phyloP scores from a whole-genome alignment of 2,329 filamentous ascomycete genomes.

The Penicillium sp. region DNA sequence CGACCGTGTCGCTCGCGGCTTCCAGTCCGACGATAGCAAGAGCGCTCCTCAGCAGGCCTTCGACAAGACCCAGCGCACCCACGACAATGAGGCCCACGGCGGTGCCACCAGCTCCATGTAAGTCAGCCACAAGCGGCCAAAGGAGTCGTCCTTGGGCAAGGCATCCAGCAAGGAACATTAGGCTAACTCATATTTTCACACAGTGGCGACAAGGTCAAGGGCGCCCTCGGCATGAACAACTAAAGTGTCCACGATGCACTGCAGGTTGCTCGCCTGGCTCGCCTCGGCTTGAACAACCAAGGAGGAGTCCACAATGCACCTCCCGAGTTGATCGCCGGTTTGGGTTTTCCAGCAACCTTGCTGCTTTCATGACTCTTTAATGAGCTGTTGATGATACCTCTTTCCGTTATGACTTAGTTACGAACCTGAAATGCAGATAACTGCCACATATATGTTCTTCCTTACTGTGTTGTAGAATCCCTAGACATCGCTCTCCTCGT shows the following conservation, averaged over 20 bases:
- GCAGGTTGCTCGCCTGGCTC: not conserved
- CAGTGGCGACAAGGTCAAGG: slow-evolving; percentile 50
- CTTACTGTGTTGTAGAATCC: not conserved
- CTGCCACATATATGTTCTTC: not conserved
- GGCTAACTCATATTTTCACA: slow-evolving; percentile 15
- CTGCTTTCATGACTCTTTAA: slow-evolving; percentile 22
- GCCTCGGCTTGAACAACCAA: too few relatives aligned
- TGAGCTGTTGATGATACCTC: slow-evolving; percentile 32
- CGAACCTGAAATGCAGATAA: not conserved
- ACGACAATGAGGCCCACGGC: slow-evolving; percentile 46
- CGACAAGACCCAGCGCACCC: slow-evolving; percentile 53
- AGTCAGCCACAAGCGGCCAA: slow-evolving; percentile 12
- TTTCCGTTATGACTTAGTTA: slow-evolving; percentile 11
- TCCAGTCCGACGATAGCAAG: slow-evolving; percentile 58
- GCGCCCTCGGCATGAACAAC: slow-evolving; percentile 43
- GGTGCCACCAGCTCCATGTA: slow-evolving; percentile 45
- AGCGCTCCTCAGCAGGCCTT: slow-evolving; percentile 54
- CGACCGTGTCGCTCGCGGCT: slow-evolving; percentile 57
- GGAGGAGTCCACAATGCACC: not conserved
- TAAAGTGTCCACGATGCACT: slow-evolving; percentile 14
- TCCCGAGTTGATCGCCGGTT: not conserved
- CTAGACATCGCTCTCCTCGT: not conserved
- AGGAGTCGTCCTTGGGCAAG: not conserved
- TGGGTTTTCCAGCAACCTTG: slow-evolving; percentile 3
- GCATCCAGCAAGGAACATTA: not conserved